Base-by-base conservation (phyloP, 345 rosid species). In the Hibiscus trionum region DNA sequence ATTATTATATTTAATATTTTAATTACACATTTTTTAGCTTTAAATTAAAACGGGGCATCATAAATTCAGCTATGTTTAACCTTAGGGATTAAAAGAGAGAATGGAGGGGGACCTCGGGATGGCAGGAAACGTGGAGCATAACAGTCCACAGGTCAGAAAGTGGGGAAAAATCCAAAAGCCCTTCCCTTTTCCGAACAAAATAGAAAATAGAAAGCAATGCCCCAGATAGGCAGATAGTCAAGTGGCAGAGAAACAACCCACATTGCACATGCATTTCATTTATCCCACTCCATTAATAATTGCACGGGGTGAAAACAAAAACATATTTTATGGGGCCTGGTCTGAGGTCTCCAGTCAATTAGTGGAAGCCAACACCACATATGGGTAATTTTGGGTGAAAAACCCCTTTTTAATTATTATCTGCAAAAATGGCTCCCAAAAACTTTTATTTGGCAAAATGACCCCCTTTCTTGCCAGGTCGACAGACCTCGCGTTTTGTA, bases 301-400 rank as follows among this genome's bases (percentile, higher is more conserved):
- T 86, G 85, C 84, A 78, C 2, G 14, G 61, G 78, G 64, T 69
- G 60, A 73, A 78, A 75, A 74, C 67, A 70, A 73, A 49, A 14
- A 15, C 37, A n/a, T n/a, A 5, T n/a, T 4, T 52, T 55, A 6
- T 62, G 42, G 83, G 82, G 21, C 81, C 75, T 2, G 24, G 24
- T 21, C 21, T 21, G 21, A 21, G n/a, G 6, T 12, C 26, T 29
- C 57, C 66, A 3, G 57, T 58, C 78, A 39, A 47, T 74, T 70
- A 81, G 83, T 79, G 86, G 83, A 77, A 72, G 80, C 77, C 88
- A 81, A 79, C 83, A 53, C 76, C 77, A 61, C 65, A 29, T 5
- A 1, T 12, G 4, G n/a, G n/a, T n/a, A n/a, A n/a, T n/a, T n/a
- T n/a, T n/a, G n/a, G n/a, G n/a, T n/a, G n/a, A n/a, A n/a, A n/a